Evolutionary conservation across 176 grass and related monocot species (phyloP).

Genomic region (Dactylis glomerata): DNA sequence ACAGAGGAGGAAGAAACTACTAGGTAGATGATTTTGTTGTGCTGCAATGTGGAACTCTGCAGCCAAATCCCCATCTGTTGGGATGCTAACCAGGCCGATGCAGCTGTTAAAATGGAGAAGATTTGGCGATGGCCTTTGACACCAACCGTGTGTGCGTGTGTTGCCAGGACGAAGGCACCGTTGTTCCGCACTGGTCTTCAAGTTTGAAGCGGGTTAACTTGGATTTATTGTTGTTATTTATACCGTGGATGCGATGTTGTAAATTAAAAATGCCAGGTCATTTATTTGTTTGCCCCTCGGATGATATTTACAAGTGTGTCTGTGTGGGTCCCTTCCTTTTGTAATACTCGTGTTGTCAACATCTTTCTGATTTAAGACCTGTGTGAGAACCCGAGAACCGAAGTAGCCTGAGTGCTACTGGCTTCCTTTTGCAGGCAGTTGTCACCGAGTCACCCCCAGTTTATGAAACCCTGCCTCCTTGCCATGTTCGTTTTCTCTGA

Average conservation of each 20-base stretch:
- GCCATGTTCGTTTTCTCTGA: neutral
- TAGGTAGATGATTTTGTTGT: slow-evolving; percentile 19
- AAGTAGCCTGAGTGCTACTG: neutral
- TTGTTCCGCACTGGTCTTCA: slow-evolving; percentile 12
- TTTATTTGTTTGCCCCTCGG: slow-evolving; percentile 21
- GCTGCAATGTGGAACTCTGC: neutral
- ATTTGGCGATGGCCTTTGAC: slow-evolving; percentile 26
- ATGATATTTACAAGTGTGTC: slow-evolving; percentile 28
- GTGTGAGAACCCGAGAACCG: neutral
- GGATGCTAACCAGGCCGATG: slow-evolving; percentile 32
- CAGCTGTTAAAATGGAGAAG: neutral
- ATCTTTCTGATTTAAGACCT: slow-evolving; percentile 20
- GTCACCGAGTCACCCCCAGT: neutral
- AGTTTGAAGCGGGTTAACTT: slow-evolving; percentile 25
- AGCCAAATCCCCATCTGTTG: neutral
- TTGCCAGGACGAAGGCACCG: slow-evolving; percentile 19
- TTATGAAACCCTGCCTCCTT: neutral
- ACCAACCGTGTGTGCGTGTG: slow-evolving; percentile 6
- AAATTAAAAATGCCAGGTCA: slow-evolving; percentile 33
- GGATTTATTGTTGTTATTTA: slow-evolving; percentile 30
- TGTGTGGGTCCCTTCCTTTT: slow-evolving; percentile 6
- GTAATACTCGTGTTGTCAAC: slow-evolving; percentile 30
- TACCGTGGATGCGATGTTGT: slow-evolving; percentile 34
- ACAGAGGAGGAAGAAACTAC: slow-evolving; percentile 49
- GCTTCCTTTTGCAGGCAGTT: neutral